Conservation (phyloP, 352 stramenopile genomes). For the Phytophthora pisi region DNA sequence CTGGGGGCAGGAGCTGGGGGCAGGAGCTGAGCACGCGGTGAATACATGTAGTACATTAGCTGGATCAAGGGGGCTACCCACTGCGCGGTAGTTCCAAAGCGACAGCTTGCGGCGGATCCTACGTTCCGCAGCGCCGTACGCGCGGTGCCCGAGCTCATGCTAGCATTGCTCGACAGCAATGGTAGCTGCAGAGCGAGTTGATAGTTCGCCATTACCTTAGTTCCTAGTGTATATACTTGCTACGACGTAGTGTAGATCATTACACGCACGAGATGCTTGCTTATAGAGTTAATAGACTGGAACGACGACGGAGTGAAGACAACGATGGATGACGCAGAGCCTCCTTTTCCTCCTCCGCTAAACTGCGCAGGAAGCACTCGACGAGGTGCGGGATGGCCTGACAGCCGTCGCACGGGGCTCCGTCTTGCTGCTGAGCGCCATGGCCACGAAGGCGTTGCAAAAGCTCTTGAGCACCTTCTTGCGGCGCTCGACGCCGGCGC, state of each 20-base stretch:
- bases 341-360: neutral
- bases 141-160: neutral
- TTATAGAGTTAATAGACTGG: constrained; percentile 16
- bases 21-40: too few relatives aligned
- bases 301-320: neutral
- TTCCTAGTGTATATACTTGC: constrained; percentile 16
- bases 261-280: constrained; percentile 1
- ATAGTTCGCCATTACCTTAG: constrained; percentile 4
- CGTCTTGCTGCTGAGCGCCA: constrained; percentile 43
- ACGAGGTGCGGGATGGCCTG: constrained; percentile 48
- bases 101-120: too few relatives aligned
- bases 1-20: too few relatives aligned
- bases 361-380: constrained; percentile 43
- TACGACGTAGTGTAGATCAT: constrained; percentile 6
- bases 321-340: neutral
- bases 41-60: too few relatives aligned
- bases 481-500: constrained; percentile 31
- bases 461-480: constrained; percentile 51
- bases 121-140: too few relatives aligned
- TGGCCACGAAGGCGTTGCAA: constrained; percentile 47
- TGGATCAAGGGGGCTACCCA: too few relatives aligned
- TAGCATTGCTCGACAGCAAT: too few relatives aligned
- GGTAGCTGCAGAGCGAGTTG: neutral
- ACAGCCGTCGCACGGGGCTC: constrained; percentile 38
- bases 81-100: too few relatives aligned